Evolutionary conservation across 2,329 filamentous ascomycete genomes (phyloP).

Genomic region (Dactylonectria macrodidyma): DNA sequence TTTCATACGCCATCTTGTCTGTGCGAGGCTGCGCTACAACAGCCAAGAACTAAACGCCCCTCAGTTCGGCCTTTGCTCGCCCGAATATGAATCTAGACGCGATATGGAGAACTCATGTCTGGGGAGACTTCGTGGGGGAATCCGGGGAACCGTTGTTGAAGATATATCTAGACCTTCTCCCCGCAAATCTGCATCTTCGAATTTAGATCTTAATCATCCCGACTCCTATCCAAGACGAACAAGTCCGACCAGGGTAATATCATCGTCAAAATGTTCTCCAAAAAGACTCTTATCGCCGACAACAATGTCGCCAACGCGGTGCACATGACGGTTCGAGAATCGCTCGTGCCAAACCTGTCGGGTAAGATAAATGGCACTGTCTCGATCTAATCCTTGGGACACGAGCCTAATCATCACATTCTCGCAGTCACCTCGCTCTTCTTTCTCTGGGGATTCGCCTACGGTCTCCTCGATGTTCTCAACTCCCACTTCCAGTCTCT

Average conservation of each 20-base stretch:
- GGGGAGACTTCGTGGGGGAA: constrained; percentile 4
- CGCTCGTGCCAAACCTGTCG: constrained; percentile 18
- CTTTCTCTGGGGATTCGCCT: constrained; percentile 52
- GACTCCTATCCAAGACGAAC: not conserved
- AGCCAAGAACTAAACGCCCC: not conserved
- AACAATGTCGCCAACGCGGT: constrained; percentile 18
- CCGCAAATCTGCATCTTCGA: not conserved
- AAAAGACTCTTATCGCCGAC: constrained; percentile 18
- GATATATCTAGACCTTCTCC: constrained; percentile 5
- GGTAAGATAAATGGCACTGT: not conserved
- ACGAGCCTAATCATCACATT: not conserved
- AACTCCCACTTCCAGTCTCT: constrained; percentile 56
- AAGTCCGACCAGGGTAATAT: not conserved
- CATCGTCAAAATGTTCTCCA: not conserved
- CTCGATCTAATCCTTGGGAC: not conserved
- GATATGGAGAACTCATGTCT: not conserved
- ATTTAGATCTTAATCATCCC: not conserved
- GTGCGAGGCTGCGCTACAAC: not conserved
- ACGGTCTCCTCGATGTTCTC: constrained; percentile 52
- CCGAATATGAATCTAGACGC: not conserved
- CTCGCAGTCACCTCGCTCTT: constrained; percentile 49
- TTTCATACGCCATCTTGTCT: not conserved
- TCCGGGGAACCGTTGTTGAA: not conserved
- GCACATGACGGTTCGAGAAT: constrained; percentile 21
- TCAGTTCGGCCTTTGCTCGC: not conserved